phyloP scores from a whole-genome alignment of 495 filamentous ascomycete genomes.

The Neurospora sp. region DNA sequence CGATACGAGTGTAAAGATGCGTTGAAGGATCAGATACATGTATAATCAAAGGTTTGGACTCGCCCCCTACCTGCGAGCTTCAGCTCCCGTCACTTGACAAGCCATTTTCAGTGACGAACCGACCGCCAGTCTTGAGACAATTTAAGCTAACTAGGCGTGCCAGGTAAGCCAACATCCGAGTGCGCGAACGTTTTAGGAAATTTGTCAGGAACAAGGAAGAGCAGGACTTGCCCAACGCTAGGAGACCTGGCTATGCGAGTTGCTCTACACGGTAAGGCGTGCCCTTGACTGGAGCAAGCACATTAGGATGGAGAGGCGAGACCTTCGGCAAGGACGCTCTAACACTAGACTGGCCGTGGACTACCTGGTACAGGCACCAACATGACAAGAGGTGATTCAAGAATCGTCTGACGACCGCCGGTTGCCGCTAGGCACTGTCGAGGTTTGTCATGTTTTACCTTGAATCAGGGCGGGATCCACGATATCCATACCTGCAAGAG shows the following conservation, averaged over 20 bases:
- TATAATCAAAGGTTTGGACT: constrained; percentile 14
- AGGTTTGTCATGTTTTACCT: constrained; percentile 21
- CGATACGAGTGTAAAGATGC: constrained; percentile 9
- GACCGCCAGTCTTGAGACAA: neutral
- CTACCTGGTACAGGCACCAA: neutral
- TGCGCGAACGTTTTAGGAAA: constrained; percentile 3
- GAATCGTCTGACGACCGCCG: constrained; percentile 13
- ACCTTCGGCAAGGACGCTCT: constrained; percentile 24
- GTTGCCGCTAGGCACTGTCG: constrained; percentile 7
- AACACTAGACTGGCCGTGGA: constrained; percentile 18
- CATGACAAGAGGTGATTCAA: neutral
- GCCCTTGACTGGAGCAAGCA: constrained; percentile 11
- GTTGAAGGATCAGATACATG: neutral
- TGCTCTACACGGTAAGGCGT: constrained; percentile 18
- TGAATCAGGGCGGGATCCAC: neutral
- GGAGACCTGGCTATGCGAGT: constrained; percentile 14
- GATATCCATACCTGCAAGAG: neutral
- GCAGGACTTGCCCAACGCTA: constrained; percentile 14
- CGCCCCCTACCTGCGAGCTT: constrained; percentile 2
- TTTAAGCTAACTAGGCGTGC: neutral
- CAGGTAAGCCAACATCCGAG: neutral
- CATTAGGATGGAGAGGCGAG: constrained; percentile 21
- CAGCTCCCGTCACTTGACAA: constrained; percentile 25
- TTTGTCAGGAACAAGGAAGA: constrained; percentile 16
- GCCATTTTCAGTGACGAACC: neutral